phyloP scores from a whole-genome alignment of 352 stramenopile genomes.

The Pythium phragmiticola region DNA sequence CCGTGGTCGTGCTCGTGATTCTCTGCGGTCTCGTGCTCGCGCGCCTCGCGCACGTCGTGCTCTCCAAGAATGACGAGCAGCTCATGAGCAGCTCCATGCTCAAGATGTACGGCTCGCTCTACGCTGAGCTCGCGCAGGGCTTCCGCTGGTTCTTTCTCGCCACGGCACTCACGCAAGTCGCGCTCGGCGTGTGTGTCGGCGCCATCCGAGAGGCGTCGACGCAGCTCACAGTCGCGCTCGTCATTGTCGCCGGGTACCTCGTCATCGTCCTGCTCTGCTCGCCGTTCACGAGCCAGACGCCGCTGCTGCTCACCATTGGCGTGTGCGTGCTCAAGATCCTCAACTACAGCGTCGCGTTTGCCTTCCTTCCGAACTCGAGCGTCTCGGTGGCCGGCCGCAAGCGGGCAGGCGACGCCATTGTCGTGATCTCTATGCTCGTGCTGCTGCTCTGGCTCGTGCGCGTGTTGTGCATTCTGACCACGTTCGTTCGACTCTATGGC shows the following conservation, averaged over 20 bases:
- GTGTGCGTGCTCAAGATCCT: conserved; percentile 30
- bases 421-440: conserved; percentile 32
- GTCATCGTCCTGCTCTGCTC: conserved; percentile 30
- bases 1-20: conserved; percentile 26
- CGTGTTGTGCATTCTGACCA: conserved; percentile 32
- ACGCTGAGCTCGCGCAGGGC: conserved; percentile 32
- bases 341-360: conserved; percentile 37
- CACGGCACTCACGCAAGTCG: conserved; percentile 30
- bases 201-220: conserved; percentile 30
- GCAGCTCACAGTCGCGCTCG: conserved; percentile 32
- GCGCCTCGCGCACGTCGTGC: conserved; percentile 18
- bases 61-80: conserved; percentile 24
- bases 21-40: conserved; percentile 26
- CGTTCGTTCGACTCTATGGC: conserved; percentile 19
- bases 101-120: conserved; percentile 39
- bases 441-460: conserved; percentile 36
- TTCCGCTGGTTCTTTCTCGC: conserved; percentile 45
- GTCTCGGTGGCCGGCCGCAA: conserved; percentile 18
- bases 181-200: conserved; percentile 35
- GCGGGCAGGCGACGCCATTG: conserved; percentile 28
- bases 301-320: conserved; percentile 5
- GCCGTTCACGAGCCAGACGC: conserved; percentile 31
- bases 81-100: conserved; percentile 28
- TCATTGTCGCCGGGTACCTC: conserved; percentile 36
- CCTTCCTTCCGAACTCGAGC: conserved; percentile 31